Evolutionary conservation across 225 moss, liverwort and hornwort genomes (phyloP).

Genomic region (Pleurozium schreberi): DNA sequence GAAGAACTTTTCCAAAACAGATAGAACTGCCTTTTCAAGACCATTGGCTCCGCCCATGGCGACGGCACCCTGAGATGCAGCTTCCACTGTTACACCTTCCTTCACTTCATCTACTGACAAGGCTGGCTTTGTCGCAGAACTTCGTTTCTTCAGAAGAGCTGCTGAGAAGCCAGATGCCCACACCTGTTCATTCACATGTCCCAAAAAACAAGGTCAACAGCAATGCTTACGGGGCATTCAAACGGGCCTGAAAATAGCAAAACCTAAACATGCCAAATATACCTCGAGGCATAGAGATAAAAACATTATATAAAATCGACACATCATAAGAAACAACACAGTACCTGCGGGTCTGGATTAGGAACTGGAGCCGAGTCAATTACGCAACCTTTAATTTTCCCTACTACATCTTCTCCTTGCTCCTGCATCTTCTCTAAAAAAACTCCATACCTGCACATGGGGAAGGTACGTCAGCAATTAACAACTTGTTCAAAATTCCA

Average conservation of each 20-base stretch:
- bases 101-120: conserved; percentile 19
- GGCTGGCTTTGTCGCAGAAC: conserved; percentile 19
- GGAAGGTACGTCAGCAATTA: background rate
- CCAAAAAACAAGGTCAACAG: background rate
- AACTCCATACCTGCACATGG: conserved; percentile 44
- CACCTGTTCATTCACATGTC: conserved; percentile 18
- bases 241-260: background rate
- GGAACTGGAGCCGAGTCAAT: conserved; percentile 88
- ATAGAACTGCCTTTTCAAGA: conserved; percentile 58
- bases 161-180: conserved; percentile 97
- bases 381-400: conserved; percentile 83
- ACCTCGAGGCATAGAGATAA: background rate
- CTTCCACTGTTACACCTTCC: conserved; percentile 26
- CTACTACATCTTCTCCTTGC: conserved; percentile 31
- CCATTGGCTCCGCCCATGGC: conserved; percentile 26
- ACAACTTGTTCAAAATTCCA: background rate
- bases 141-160: conserved; percentile 69
- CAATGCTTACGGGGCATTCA: background rate
- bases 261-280: background rate
- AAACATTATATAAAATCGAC: background rate
- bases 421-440: conserved; percentile 62
- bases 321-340: background rate
- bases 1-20: conserved; percentile 67
- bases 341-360: conserved; percentile 68
- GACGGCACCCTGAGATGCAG: conserved; percentile 18